A percentile compares a stretch with the other conserved stretches of the same genome.
Evolutionary conservation across 305 asterid genomes (phyloP).

Genomic region (Solanum hybrid): DNA sequence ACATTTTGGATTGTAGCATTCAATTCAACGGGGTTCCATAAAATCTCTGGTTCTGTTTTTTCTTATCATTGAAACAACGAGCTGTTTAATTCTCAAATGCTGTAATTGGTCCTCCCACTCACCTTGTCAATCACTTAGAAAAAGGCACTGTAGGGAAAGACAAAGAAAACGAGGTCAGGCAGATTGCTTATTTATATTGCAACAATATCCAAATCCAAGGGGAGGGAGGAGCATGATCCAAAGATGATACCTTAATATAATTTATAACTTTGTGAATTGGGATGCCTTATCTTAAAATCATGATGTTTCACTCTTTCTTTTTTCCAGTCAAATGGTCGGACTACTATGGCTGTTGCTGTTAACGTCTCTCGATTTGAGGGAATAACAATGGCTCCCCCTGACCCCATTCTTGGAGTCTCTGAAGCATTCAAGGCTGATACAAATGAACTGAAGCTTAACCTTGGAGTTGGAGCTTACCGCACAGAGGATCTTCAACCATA

Average conservation of each 20-base stretch:
- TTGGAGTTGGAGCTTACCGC: constrained; percentile 96
- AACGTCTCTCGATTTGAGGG: constrained; percentile 59
- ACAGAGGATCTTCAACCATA: constrained; percentile 95
- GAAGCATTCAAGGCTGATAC: constrained; percentile 93
- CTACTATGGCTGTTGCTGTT: constrained; percentile 47
- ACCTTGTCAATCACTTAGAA: not conserved
- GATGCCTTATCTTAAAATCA: not conserved
- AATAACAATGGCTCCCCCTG: constrained; percentile 93
- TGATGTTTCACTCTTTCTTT: not conserved
- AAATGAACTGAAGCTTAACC: constrained; percentile 80
- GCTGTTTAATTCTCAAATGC: not conserved
- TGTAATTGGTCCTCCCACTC: not conserved
- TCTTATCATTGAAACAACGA: not conserved
- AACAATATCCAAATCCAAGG: not conserved
- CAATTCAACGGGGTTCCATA: not conserved
- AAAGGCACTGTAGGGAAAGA: not conserved
- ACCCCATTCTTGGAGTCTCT: constrained; percentile 95
- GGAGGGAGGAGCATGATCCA: not conserved
- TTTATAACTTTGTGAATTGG: not conserved
- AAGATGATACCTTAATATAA: not conserved
- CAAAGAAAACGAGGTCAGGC: not conserved
- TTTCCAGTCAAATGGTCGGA: constrained; percentile 48
- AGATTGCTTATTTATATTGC: not conserved
- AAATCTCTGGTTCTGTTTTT: not conserved
- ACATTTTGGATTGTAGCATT: not conserved